Base-by-base conservation (phyloP, 768 basidiomycete species). In the Psilocybe cubensis region DNA sequence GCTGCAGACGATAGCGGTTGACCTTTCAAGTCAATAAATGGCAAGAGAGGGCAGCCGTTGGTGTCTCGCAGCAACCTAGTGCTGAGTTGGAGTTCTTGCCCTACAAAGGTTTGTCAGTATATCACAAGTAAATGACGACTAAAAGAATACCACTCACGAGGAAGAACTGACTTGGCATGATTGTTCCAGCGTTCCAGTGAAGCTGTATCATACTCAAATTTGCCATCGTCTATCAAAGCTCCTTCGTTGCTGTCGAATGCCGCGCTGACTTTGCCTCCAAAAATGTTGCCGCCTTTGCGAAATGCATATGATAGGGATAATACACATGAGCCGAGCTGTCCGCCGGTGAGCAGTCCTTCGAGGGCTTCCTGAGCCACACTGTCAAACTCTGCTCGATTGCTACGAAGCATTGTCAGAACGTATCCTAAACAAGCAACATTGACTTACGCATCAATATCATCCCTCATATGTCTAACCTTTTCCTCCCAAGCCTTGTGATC, bases 271-370 rank as follows among this genome's bases (percentile, higher is more conserved):
- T 33, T 33, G 31, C 31, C 31, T 7, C 31, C 31, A 33, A 7
- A 33, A 12, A 33, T 23, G 24, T 45, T 45, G 3, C 14, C 10
- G 6, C 24, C 21, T 7, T 24, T 21, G 8, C 43, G 14, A n/a
- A n/a, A 45, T 20, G 43, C 43, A 23, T 21, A 45, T 3, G 43
- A 45, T 7, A 45, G 21, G 70, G 82, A 72, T 59, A 57, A 63
- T 64, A 66, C 43, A 23, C 43, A 45, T 3, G 43, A 21, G 3
- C 43, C 43, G 7, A 45, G 43, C 18, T 6, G 7, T 9, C 43
- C 43, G 5, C 43, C 20, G 10, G 11, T 10, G n/a, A 45, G 21
- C 10, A 45, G 17, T 21, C 24, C 43, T 7, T 45, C 14, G 14
- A 45, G 24, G 21, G 43, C 43, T 11, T 45, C 18, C 10, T 20